Base-by-base conservation (phyloP, 2,329 filamentous ascomycete genomes). In the Penicillium sp. region DNA sequence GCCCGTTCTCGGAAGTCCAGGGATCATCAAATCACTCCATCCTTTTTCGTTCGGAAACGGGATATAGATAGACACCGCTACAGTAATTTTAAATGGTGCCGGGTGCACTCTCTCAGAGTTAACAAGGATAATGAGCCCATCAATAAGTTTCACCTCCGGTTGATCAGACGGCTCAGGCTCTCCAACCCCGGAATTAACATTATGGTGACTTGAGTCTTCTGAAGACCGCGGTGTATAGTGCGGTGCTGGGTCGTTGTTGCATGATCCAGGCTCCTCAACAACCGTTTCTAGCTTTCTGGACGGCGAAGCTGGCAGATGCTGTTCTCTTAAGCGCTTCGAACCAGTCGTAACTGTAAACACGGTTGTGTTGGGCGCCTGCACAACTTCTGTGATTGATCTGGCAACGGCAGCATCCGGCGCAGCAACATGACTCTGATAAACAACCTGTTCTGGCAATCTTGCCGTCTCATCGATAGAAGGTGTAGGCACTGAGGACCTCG, bases 21-120 rank as follows among this genome's bases (percentile, higher is more conserved):
- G 67, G 7, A 76, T 56, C 3, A 69, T 31, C 41, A 76, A 54
- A 31, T 72, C 64, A 23, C 60, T 65, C 75, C 75, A 76, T 19
- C 67, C 71, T 3, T 64, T 65, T 3, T 61, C 58, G 50, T 60
- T 65, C 11, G 64, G 64, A 15, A 64, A 61, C 15, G 63, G 51
- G 19, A 75, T 45, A 11, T 13, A 35, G 11, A 73, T 30, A 0
- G 58, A 60, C 15, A 70, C 53, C 0, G 62, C 66, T 11, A 75
- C 66, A n/a, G 55, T 52, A 7, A 70, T 41, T 48, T 66, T 67
- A 60, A 73, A 75, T 35, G 51, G 62, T 21, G 60, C 66, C 7
- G 63, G 46, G 7, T 60, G 56, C 9, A 65, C 21, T 7, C 56
- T 61, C 3, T 50, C 49, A 7, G 70, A 59, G 30, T 62, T 68